A percentile compares a stretch with the other conserved stretches of the same genome.
These are phyloP conservation scores for Porcisia hertigi DNA, from an alignment of 208 protist genomes.

Conservation along the genomic window DNA sequence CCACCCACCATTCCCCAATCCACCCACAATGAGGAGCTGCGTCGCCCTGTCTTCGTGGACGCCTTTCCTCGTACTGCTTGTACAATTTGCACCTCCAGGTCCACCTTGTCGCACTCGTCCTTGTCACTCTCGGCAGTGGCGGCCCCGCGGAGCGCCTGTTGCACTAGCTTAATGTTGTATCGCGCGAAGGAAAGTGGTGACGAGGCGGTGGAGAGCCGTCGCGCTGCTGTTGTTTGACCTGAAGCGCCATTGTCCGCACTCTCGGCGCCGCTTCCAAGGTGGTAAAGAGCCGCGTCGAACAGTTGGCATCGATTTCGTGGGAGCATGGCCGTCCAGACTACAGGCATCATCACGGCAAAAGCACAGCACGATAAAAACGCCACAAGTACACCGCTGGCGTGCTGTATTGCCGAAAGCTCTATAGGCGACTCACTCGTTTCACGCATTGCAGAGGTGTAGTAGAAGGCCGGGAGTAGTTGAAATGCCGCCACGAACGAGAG, in stretches of 20 bases:
- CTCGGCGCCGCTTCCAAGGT: conserved; percentile 15
- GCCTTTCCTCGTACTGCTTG: conserved; percentile 20
- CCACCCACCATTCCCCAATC: conserved; percentile 25
- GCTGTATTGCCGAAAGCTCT: not conserved
- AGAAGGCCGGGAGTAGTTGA: conserved; percentile 36
- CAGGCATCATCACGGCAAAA: conserved; percentile 10
- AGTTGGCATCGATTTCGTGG: conserved; percentile 9
- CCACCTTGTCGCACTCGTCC: not conserved
- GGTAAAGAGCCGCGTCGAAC: conserved; percentile 5
- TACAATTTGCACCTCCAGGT: conserved; percentile 11
- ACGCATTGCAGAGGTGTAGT: conserved; percentile 10
- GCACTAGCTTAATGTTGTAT: conserved; percentile 22
- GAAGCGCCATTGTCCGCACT: not conserved
- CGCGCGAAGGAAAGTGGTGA: conserved; percentile 14
- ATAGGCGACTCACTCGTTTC: not conserved
- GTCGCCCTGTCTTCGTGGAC: conserved; percentile 14
- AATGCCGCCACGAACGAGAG: conserved; percentile 21
- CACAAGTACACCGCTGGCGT: conserved; percentile 27
- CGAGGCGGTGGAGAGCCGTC: not conserved
- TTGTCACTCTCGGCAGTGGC: conserved; percentile 1
- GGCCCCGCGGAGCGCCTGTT: not conserved
- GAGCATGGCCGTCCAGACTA: conserved; percentile 12
- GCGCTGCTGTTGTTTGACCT: too few species aligned
- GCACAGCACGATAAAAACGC: conserved; percentile 22
- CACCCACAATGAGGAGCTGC: conserved; percentile 19